These are phyloP conservation scores for Uronychia setigera DNA, from an alignment of 73 alveolate genomes.

Conservation along the genomic window DNA sequence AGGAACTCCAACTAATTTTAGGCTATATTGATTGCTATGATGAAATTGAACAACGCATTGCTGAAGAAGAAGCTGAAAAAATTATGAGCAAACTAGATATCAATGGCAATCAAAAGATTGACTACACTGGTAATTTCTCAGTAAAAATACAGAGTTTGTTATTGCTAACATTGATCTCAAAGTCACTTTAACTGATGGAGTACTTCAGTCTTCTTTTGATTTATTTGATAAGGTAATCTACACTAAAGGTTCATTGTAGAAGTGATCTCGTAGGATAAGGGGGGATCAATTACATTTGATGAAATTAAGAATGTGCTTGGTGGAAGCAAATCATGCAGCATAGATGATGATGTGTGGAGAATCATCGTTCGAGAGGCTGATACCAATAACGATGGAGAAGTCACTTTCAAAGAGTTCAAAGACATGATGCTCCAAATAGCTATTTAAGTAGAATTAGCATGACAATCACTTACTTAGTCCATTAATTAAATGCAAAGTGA, in stretches of 20 bases:
- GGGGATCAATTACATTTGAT: conserved; percentile 77
- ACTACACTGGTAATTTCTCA: conserved; percentile 37
- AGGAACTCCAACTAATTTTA: background rate
- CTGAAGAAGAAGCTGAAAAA: conserved; percentile 55
- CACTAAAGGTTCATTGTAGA: too few species aligned
- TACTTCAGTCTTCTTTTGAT: conserved; percentile 49
- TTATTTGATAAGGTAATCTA: conserved; percentile 73
- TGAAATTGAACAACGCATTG: conserved; percentile 8
- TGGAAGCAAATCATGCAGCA: conserved; percentile 40
- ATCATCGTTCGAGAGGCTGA: conserved; percentile 76
- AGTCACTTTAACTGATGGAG: conserved; percentile 48
- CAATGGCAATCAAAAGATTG: conserved; percentile 69
- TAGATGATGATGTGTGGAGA: conserved; percentile 73
- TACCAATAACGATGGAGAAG: conserved; percentile 79
- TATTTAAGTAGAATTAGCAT: too few species aligned
- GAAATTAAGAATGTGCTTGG: conserved; percentile 80
- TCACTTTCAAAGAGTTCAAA: conserved; percentile 77
- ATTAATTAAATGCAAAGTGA: too few species aligned
- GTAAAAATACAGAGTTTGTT: conserved; percentile 41
- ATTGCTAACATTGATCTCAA: conserved; percentile 55
- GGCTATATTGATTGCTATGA: background rate
- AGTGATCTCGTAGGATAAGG: too few species aligned
- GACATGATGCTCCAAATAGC: too few species aligned
- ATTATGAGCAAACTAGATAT: conserved; percentile 52
- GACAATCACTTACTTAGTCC: too few species aligned